These are phyloP conservation scores for Castanea sativa DNA, from an alignment of 306 rosid genomes.

Conservation along the genomic window DNA sequence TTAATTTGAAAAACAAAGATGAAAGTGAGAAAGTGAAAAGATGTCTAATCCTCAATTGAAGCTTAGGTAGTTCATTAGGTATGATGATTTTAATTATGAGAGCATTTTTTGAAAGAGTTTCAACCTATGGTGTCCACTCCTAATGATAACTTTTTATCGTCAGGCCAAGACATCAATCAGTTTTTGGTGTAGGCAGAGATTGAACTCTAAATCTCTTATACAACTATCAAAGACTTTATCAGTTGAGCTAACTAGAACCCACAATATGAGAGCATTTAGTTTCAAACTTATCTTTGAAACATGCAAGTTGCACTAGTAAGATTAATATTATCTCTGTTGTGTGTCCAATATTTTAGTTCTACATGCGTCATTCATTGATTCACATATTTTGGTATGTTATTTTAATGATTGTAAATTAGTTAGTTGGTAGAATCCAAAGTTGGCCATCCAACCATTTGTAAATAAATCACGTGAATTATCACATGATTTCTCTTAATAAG, in stretches of 20 bases:
- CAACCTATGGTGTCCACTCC: too few relatives aligned
- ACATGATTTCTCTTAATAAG: conserved; percentile 39
- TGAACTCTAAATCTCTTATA: too few relatives aligned
- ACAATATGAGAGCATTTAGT: neutral
- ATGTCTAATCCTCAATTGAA: neutral
- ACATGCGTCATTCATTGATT: conserved; percentile 25
- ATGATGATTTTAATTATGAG: neutral
- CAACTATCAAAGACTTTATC: too few relatives aligned
- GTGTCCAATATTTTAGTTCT: conserved; percentile 13
- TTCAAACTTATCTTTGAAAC: conserved; percentile 13
- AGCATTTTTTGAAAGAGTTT: neutral
- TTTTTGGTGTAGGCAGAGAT: too few relatives aligned
- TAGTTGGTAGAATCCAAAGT: conserved; percentile 67
- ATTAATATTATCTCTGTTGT: conserved; percentile 15
- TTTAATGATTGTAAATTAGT: conserved; percentile 40
- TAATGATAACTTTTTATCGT: too few relatives aligned
- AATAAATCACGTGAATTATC: conserved; percentile 64
- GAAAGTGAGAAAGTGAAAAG: neutral
- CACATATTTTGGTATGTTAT: conserved; percentile 19
- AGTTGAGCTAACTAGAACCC: too few relatives aligned
- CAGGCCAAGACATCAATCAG: too few relatives aligned
- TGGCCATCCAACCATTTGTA: conserved; percentile 40
- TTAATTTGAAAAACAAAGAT: neutral
- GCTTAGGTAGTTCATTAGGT: neutral
- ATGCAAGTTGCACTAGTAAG: conserved; percentile 30